Evolutionary conservation across 2,329 filamentous ascomycete genomes (phyloP).

Genomic region (Monosporascus cannonballus): DNA sequence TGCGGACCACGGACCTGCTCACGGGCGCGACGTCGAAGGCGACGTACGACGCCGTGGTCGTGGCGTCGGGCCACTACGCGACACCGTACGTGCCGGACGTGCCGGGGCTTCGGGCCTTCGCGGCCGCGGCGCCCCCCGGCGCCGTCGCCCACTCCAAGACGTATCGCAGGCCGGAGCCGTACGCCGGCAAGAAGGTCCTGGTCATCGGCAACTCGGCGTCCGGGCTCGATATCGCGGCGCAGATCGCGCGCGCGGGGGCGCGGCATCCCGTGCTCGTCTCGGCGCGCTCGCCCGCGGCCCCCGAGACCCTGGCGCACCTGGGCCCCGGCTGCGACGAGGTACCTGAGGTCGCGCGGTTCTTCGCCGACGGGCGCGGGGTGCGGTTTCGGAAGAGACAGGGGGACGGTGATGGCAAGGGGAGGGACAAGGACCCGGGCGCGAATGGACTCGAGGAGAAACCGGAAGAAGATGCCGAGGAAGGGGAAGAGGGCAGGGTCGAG

Average conservation of each 20-base stretch:
- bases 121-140: slow-evolving; percentile 48
- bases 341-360: slow-evolving; percentile 52
- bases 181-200: slow-evolving; percentile 65
- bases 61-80: slow-evolving; percentile 71
- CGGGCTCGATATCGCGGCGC: slow-evolving; percentile 73
- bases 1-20: slow-evolving; percentile 47
- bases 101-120: slow-evolving; percentile 53
- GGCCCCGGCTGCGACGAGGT: slow-evolving; percentile 43
- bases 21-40: slow-evolving; percentile 34
- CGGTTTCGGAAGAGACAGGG: slow-evolving; percentile 37
- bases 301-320: slow-evolving; percentile 36
- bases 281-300: slow-evolving; percentile 45
- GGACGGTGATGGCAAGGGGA: background rate
- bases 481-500: slow-evolving; percentile 55
- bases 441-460: too few species aligned
- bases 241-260: slow-evolving; percentile 57
- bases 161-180: slow-evolving; percentile 63
- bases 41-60: slow-evolving; percentile 67
- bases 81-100: slow-evolving; percentile 62
- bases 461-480: slow-evolving; percentile 8
- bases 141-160: slow-evolving; percentile 71
- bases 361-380: slow-evolving; percentile 50
- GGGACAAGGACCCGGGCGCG: background rate
- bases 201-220: slow-evolving; percentile 82
- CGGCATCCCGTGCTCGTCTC: slow-evolving; percentile 57